These are phyloP conservation scores for Aspergillus tamarii DNA, from an alignment of 2,329 filamentous ascomycete species.

Conservation along the genomic window DNA sequence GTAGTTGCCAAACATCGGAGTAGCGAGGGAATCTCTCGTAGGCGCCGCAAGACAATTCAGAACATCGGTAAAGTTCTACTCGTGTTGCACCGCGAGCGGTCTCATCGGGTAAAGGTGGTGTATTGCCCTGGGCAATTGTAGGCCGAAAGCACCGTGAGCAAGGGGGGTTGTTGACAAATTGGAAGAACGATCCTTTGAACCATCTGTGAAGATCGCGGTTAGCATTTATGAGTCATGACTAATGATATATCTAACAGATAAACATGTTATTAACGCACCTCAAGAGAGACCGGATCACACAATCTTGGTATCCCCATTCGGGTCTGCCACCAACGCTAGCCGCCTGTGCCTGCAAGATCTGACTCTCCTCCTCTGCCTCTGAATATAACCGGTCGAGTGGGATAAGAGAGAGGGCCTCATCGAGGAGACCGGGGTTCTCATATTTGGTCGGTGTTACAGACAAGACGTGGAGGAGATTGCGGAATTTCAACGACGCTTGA, in stretches of 20 bases:
- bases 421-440: constrained; percentile 91
- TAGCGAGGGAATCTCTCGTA: constrained; percentile 93
- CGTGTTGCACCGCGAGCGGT: constrained; percentile 81
- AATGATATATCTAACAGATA: background rate
- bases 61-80: constrained; percentile 90
- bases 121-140: constrained; percentile 81
- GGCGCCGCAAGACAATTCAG: constrained; percentile 70
- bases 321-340: constrained; percentile 83
- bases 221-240: constrained; percentile 6
- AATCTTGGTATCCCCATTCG: constrained; percentile 97
- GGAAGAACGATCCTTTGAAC: constrained; percentile 95
- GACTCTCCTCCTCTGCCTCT: constrained; percentile 90
- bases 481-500: constrained; percentile 71
- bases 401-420: constrained; percentile 85
- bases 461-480: constrained; percentile 80
- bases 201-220: constrained; percentile 59
- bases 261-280: constrained; percentile 58
- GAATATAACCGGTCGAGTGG: constrained; percentile 89
- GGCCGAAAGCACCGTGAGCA: constrained; percentile 81
- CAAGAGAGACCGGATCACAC: constrained; percentile 84
- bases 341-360: constrained; percentile 84
- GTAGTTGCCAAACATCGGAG: constrained; percentile 88
- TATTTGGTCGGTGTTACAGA: constrained; percentile 90
- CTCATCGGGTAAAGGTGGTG: constrained; percentile 84
- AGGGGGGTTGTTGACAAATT: constrained; percentile 93